Percentiles rank a stretch among this genome's conserved stretches.
phyloP scores from a whole-genome alignment of 2,329 filamentous ascomycete genomes.

The Xylariaceae sp. region DNA sequence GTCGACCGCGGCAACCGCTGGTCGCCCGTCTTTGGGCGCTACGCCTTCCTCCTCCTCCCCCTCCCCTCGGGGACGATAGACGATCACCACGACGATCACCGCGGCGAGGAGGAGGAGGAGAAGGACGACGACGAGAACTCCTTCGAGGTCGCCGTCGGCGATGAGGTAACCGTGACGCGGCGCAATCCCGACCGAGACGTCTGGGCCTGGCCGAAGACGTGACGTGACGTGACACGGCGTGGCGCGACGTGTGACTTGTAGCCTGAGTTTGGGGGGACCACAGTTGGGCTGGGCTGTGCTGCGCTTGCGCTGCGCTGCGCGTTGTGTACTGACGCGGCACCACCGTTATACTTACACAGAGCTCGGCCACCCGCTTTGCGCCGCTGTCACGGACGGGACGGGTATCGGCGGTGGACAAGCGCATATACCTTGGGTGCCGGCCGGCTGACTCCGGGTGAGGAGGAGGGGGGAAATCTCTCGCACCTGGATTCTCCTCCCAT shows the following conservation, averaged over 20 bases:
- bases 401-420: too few species aligned
- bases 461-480: too few species aligned
- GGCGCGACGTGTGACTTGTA: conserved; percentile 4
- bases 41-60: conserved; percentile 48
- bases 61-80: conserved; percentile 34
- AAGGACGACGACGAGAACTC: conserved; percentile 13
- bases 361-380: too few species aligned
- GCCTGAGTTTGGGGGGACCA: neutral
- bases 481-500: too few species aligned
- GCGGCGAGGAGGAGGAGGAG: conserved; percentile 2
- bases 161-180: conserved; percentile 45
- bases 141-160: conserved; percentile 41
- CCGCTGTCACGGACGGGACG: too few species aligned
- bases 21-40: conserved; percentile 65
- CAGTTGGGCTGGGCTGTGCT: too few species aligned
- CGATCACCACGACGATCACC: conserved; percentile 30
- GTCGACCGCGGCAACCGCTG: conserved; percentile 63
- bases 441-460: too few species aligned
- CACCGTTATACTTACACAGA: too few species aligned
- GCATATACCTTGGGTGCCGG: too few species aligned
- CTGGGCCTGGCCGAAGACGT: conserved; percentile 40
- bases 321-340: too few species aligned
- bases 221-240: too few species aligned
- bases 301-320: too few species aligned
- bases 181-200: conserved; percentile 44